Base-by-base conservation (phyloP, 2,329 filamentous ascomycete genomes). In the Sclerotiophoma versabilis region DNA sequence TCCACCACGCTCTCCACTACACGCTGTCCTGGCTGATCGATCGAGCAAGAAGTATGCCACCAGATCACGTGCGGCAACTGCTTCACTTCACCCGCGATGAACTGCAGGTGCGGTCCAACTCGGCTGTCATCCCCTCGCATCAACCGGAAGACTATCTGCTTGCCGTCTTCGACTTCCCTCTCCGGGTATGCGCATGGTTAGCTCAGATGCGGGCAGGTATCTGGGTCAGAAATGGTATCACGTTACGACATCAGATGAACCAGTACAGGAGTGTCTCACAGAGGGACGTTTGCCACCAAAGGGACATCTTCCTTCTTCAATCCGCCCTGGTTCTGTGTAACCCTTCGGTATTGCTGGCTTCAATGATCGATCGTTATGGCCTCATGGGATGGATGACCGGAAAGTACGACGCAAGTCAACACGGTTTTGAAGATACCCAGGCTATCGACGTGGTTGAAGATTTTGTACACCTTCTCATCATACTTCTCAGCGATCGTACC, bases 151-250 rank as follows among this genome's bases (percentile, higher is more conserved):
- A 96, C 71, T 88, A 93, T 67, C 80, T 96, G 19, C 87, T 96
- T 73, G 88, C 90, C 2, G 86, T 92, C 45, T 96, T 99, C 68
- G 95, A 99, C 73, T 96, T 91, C 66, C 93, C 96, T 0, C 81
- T 99, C 4, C 85, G 96, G 46, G 93, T 98, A 0, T 97, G 92
- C 72, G 92, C 92, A 17, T 99, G 95, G 95, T 81, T 99, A 26
- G 91, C 95, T 5, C 96, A 99, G 78, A 98, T 99, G 87, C 96
- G 96, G 74, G 92, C 93, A 15, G 91, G 92, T 45, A 96, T 98
- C 87, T 99, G 96, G 95, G 93, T 99, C 59, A 87, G 95, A 50
- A 99, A 99, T 71, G 95, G 95, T 2, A 92, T 99, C 70, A 98
- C 93, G 66, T 83, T 99, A 45, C 87, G 93, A 32, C 95, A 99